These are phyloP conservation scores for Venturia aucupariae DNA, from an alignment of 2,329 filamentous ascomycete species.

Conservation along the genomic window DNA sequence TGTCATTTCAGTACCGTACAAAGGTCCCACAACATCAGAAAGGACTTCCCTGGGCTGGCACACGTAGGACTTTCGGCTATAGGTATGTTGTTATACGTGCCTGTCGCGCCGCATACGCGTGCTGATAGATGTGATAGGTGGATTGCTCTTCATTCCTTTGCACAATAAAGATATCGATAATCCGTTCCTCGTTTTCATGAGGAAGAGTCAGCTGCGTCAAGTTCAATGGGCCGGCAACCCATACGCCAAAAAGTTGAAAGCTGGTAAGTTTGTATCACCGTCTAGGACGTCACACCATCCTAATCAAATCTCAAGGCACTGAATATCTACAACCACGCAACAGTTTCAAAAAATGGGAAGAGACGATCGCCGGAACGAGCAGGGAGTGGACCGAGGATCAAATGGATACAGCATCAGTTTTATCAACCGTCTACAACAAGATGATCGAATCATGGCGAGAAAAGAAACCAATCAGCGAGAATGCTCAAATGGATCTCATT, in stretches of 20 bases:
- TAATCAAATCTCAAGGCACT: background rate
- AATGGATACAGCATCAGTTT: background rate
- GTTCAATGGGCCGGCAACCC: background rate
- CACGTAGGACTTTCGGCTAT: background rate
- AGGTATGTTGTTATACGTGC: background rate
- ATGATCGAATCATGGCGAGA: slow-evolving; percentile 1
- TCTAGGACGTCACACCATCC: background rate
- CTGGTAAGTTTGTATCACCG: background rate
- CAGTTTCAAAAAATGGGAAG: slow-evolving; percentile 10
- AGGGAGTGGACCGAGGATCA: slow-evolving; percentile 3
- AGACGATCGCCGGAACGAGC: slow-evolving; percentile 1
- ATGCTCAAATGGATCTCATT: background rate
- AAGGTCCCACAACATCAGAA: background rate
- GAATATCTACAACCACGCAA: slow-evolving; percentile 1
- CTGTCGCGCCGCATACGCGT: background rate
- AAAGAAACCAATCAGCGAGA: background rate
- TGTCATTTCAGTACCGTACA: background rate
- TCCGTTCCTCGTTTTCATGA: background rate
- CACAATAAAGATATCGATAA: background rate
- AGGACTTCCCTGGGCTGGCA: background rate
- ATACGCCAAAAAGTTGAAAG: background rate
- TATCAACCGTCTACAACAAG: background rate
- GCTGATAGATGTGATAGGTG: background rate
- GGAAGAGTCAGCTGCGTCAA: background rate
- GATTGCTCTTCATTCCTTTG: background rate